These are phyloP conservation scores for Camellia granthamiana DNA, from an alignment of 148 eudicot species.

Conservation along the genomic window DNA sequence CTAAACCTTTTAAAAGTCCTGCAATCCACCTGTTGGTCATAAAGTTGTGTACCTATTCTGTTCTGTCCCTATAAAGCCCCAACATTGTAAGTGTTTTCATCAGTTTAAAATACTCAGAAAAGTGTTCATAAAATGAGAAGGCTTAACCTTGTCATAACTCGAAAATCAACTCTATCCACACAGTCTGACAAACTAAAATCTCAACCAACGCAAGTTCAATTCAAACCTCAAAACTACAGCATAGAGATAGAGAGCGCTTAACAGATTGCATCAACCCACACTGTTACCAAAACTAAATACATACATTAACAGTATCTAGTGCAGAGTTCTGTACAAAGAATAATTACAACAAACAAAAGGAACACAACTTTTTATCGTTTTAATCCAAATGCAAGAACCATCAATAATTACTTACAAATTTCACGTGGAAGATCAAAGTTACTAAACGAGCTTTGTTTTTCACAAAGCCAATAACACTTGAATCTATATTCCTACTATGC, in stretches of 20 bases:
- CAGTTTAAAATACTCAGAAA: too few species aligned
- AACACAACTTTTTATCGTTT: not conserved
- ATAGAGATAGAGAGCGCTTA: not conserved
- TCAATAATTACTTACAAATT: not conserved
- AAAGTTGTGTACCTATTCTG: too few species aligned
- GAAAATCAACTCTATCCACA: too few species aligned
- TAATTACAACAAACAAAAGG: not conserved
- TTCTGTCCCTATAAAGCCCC: too few species aligned
- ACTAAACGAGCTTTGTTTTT: not conserved
- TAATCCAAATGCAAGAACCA: not conserved
- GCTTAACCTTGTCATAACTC: too few species aligned
- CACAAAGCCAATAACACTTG: constrained; percentile 17
- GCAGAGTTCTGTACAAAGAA: not conserved
- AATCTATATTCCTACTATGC: constrained; percentile 38
- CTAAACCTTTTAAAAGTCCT: too few species aligned
- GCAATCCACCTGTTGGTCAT: too few species aligned
- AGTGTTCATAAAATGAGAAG: too few species aligned
- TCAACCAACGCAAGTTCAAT: too few species aligned
- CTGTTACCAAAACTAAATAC: not conserved
- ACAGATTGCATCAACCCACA: not conserved
- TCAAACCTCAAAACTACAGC: too few species aligned
- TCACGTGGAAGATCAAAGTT: not conserved
- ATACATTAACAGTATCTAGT: not conserved
- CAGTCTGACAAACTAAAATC: too few species aligned
- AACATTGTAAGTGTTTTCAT: too few species aligned